Conservation (phyloP, 1,284 basidiomycete genomes). For the Puccinia brachypodii region DNA sequence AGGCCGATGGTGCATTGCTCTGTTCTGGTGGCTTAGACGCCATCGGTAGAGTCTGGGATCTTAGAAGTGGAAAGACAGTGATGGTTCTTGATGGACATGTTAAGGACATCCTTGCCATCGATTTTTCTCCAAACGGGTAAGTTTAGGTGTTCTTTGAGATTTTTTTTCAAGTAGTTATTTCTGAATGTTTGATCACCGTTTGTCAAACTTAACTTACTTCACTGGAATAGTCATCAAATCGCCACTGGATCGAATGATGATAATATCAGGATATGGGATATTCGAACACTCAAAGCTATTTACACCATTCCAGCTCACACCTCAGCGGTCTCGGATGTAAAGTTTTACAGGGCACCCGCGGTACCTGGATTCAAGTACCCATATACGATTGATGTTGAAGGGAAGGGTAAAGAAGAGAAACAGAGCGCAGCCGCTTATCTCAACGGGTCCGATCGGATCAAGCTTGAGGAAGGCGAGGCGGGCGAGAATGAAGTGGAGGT, state of each 20-base stretch:
- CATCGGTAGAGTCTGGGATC: conserved; percentile 94
- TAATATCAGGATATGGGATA: conserved; percentile 97
- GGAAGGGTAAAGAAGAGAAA: conserved; percentile 40
- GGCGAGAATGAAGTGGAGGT: conserved; percentile 49
- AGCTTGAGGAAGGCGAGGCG: conserved; percentile 49
- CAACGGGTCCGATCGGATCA: conserved; percentile 27
- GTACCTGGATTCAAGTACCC: conserved; percentile 55
- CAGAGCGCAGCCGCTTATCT: conserved; percentile 41
- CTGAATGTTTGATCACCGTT: background rate
- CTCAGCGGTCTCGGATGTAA: conserved; percentile 89
- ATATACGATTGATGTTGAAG: conserved; percentile 57
- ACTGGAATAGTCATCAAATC: conserved; percentile 75
- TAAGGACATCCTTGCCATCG: conserved; percentile 84
- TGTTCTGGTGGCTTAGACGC: conserved; percentile 95
- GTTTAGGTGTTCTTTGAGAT: conserved; percentile 57
- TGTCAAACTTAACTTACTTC: background rate
- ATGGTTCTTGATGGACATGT: conserved; percentile 99
- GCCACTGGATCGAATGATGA: conserved; percentile 96
- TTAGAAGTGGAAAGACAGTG: conserved; percentile 88
- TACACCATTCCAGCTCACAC: conserved; percentile 96
- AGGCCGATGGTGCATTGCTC: conserved; percentile 86
- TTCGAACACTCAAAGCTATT: conserved; percentile 83
- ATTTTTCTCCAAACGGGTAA: conserved; percentile 93
- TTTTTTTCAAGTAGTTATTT: background rate
- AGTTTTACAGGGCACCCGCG: conserved; percentile 71